Evolutionary conservation across 495 filamentous ascomycete genomes (phyloP).

Genomic region (Hapsidospora chrysogenum): DNA sequence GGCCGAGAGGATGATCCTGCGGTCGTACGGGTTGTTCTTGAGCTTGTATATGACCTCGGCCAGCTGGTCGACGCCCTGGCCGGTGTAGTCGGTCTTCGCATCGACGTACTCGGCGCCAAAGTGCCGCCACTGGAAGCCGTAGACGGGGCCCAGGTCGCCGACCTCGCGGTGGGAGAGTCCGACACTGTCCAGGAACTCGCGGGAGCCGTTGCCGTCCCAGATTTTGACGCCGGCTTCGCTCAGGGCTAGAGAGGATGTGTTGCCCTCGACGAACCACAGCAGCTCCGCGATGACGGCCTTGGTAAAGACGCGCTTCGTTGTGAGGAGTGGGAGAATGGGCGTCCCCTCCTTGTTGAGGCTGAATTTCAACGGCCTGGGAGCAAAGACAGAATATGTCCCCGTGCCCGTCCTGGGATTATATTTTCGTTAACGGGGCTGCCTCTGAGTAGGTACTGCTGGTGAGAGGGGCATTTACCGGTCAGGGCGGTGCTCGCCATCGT

Average conservation of each 20-base stretch:
- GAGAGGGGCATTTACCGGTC: constrained; percentile 37
- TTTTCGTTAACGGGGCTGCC: background rate
- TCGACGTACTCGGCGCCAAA: constrained; percentile 85
- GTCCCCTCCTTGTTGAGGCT: constrained; percentile 43
- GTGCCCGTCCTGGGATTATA: constrained; percentile 74
- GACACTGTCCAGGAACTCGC: constrained; percentile 69
- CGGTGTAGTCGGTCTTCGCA: constrained; percentile 63
- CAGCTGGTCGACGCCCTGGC: constrained; percentile 83
- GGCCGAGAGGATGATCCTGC: constrained; percentile 73
- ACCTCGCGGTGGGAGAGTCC: constrained; percentile 63
- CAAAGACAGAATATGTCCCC: constrained; percentile 78
- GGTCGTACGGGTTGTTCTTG: constrained; percentile 65
- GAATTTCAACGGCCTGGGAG: constrained; percentile 73
- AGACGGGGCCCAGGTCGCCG: constrained; percentile 89
- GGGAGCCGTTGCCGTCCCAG: constrained; percentile 94
- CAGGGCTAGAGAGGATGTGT: constrained; percentile 60
- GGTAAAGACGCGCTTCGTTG: constrained; percentile 90
- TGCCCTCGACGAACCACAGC: constrained; percentile 85
- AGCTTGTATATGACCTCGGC: constrained; percentile 73
- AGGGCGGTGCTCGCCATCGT: constrained; percentile 60
- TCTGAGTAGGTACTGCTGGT: constrained; percentile 1
- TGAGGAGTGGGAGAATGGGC: constrained; percentile 75
- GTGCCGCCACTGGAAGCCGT: constrained; percentile 98
- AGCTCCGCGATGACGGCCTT: constrained; percentile 85
- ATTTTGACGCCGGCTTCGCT: constrained; percentile 73